Percentiles rank a stretch among this genome's conserved stretches.
Evolutionary conservation across 352 stramenopile genomes (phyloP).

Genomic region (Phytophthora cajani): DNA sequence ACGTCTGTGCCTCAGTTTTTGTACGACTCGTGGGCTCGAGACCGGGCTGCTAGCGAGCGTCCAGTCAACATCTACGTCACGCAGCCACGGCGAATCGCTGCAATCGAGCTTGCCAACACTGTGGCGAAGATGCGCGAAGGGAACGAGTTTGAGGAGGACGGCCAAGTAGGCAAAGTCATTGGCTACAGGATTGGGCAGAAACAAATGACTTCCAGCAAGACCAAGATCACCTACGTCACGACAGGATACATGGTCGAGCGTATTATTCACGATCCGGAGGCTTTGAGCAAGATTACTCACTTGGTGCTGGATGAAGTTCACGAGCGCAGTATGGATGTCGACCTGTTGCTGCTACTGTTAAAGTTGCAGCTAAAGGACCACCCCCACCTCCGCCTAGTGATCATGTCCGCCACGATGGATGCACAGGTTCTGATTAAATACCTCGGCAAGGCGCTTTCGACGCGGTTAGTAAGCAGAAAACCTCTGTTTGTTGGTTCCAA

Average conservation of each 20-base stretch:
- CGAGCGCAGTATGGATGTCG: constrained; percentile 95
- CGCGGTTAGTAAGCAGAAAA: constrained; percentile 56
- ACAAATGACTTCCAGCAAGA: constrained; percentile 89
- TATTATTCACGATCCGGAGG: constrained; percentile 92
- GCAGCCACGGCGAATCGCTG: constrained; percentile 95
- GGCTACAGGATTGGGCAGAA: constrained; percentile 91
- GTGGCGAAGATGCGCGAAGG: constrained; percentile 93
- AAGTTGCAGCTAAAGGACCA: constrained; percentile 76
- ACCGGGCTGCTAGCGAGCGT: constrained; percentile 39
- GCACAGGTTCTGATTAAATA: constrained; percentile 92
- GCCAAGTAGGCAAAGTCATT: constrained; percentile 68
- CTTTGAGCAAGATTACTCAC: constrained; percentile 91
- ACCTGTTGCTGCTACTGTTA: constrained; percentile 94
- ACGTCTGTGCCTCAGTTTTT: constrained; percentile 95
- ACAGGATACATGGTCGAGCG: constrained; percentile 97
- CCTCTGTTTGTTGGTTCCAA: constrained; percentile 87
- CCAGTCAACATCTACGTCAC: constrained; percentile 96
- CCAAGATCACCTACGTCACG: constrained; percentile 96
- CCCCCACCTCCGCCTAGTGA: constrained; percentile 87
- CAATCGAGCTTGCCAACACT: constrained; percentile 86
- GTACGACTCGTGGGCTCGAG: constrained; percentile 69
- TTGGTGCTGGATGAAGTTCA: constrained; percentile 97
- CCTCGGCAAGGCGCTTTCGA: constrained; percentile 67
- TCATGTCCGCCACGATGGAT: constrained; percentile 98
- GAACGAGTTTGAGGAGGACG: constrained; percentile 73